Evolutionary conservation across 257 asterid genomes (phyloP).

Genomic region (Voacanga thouarsii): DNA sequence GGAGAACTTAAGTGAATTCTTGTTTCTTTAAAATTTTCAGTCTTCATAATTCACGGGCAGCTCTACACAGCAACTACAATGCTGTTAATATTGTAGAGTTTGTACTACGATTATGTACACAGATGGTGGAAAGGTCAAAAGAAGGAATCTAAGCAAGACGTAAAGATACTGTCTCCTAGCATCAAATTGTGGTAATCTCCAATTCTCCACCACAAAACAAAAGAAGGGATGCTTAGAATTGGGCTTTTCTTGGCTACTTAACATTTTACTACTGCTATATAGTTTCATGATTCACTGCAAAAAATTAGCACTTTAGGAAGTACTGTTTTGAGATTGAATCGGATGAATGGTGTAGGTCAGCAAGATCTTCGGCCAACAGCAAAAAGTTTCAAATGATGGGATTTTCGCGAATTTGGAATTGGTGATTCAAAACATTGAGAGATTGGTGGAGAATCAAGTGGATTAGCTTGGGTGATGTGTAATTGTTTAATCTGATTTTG

Average conservation of each 20-base stretch:
- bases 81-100: constrained; percentile 65
- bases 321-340: not conserved
- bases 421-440: too few relatives aligned
- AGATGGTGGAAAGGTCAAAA: constrained; percentile 33
- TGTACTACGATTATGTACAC: constrained; percentile 61
- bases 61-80: constrained; percentile 68
- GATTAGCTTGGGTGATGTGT: too few relatives aligned
- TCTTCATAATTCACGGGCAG: constrained; percentile 34
- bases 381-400: too few relatives aligned
- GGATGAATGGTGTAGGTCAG: constrained; percentile 55
- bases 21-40: not conserved
- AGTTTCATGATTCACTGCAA: not conserved
- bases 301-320: too few relatives aligned
- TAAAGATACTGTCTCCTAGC: constrained; percentile 1
- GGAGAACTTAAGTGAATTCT: not conserved
- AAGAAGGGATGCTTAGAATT: constrained; percentile 26
- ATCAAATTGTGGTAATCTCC: not conserved
- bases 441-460: too few relatives aligned
- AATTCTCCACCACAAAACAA: not conserved
- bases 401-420: too few relatives aligned
- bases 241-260: constrained; percentile 7
- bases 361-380: constrained; percentile 93
- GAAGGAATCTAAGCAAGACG: constrained; percentile 41
- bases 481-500: too few relatives aligned
- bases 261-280: not conserved